These are phyloP conservation scores for Coemansia sp. DNA, from an alignment of 192 early-diverging fungal species.

Conservation along the genomic window DNA sequence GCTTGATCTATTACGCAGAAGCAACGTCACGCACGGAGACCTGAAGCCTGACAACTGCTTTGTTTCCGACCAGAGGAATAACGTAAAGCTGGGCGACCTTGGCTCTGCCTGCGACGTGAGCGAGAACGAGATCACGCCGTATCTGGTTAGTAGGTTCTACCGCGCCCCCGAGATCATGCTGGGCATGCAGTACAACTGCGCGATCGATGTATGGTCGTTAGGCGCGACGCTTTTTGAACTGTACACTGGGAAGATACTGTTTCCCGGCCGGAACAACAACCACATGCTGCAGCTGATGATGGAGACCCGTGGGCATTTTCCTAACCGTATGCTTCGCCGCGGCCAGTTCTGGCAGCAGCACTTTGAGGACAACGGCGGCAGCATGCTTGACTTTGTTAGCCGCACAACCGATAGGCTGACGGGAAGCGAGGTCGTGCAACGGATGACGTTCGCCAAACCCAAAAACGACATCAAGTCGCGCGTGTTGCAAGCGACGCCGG, in stretches of 20 bases:
- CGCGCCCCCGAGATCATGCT: constrained; percentile 96
- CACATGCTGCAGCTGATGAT: constrained; percentile 94
- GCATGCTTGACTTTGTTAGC: constrained; percentile 40
- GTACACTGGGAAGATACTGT: constrained; percentile 93
- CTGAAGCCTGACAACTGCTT: constrained; percentile 99
- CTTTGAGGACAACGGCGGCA: constrained; percentile 75
- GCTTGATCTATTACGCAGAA: constrained; percentile 78
- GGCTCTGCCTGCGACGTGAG: constrained; percentile 86
- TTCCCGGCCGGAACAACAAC: constrained; percentile 92
- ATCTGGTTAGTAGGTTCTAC: constrained; percentile 94
- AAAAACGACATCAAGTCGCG: constrained; percentile 69
- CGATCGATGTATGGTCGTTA: constrained; percentile 95
- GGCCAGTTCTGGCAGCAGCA: constrained; percentile 83
- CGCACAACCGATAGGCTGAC: constrained; percentile 59
- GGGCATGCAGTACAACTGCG: constrained; percentile 82
- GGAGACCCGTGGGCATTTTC: constrained; percentile 88
- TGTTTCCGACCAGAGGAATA: constrained; percentile 76
- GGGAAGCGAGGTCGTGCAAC: constrained; percentile 67
- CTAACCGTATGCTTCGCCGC: constrained; percentile 77
- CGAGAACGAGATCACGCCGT: constrained; percentile 94
- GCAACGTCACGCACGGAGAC: constrained; percentile 89
- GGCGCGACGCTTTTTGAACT: constrained; percentile 94
- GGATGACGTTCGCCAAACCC: constrained; percentile 66
- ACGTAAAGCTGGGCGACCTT: constrained; percentile 90
- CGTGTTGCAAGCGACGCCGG: constrained; percentile 59